These are phyloP conservation scores for Lactarius sanguifluus DNA, from an alignment of 768 basidiomycete species.

Conservation along the genomic window DNA sequence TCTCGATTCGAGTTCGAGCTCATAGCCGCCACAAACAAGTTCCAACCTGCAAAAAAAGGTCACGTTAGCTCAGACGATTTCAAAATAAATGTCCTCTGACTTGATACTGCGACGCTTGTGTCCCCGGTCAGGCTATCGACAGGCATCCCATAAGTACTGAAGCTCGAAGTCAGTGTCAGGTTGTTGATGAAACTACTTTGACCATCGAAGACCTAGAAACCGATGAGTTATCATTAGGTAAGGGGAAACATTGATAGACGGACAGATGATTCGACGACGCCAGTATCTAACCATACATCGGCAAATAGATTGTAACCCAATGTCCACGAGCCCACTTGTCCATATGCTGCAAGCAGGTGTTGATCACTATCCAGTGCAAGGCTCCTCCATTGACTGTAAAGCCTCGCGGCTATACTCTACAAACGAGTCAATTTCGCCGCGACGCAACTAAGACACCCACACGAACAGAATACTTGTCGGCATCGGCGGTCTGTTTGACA, in stretches of 20 bases:
- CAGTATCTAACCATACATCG: background rate
- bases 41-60: background rate
- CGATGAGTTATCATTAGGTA: too few relatives aligned
- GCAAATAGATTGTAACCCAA: background rate
- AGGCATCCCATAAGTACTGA: background rate
- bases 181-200: conserved; percentile 52
- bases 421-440: background rate
- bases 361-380: background rate
- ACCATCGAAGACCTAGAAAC: conserved; percentile 47
- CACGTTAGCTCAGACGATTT: background rate
- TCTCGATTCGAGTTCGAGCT: background rate
- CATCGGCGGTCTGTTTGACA: background rate
- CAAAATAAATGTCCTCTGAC: background rate
- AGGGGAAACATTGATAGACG: too few relatives aligned
- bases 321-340: background rate
- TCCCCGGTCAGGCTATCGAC: background rate
- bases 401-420: background rate
- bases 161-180: background rate
- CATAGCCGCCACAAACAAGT: background rate
- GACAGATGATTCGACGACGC: background rate
- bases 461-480: background rate
- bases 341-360: background rate
- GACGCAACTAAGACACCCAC: background rate
- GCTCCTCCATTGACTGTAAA: background rate
- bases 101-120: background rate